phyloP scores from a whole-genome alignment of 495 filamentous ascomycete genomes.

The Tuber melanosporum region DNA sequence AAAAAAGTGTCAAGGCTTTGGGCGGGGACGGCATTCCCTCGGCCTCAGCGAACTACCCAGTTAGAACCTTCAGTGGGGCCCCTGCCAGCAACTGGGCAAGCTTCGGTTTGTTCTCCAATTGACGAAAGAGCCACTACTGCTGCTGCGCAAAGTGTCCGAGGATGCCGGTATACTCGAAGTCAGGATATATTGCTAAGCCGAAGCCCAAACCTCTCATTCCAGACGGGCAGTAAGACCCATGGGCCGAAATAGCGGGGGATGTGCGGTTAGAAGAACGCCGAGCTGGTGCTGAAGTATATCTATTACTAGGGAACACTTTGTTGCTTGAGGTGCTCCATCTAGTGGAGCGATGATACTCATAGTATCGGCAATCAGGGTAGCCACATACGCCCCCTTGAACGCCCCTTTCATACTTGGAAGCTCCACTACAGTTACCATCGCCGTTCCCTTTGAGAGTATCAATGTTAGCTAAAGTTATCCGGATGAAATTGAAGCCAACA shows the following conservation, averaged over 20 bases:
- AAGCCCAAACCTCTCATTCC: background rate
- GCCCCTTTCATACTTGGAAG: conserved; percentile 26
- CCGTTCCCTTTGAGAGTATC: conserved; percentile 15
- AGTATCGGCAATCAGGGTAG: conserved; percentile 15
- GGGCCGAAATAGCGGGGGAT: background rate
- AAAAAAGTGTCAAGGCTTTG: background rate
- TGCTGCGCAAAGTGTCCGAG: background rate
- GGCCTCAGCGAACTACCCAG: background rate
- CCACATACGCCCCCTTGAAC: conserved; percentile 17
- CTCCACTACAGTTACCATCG: conserved; percentile 14
- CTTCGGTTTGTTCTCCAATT: background rate
- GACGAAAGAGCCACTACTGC: background rate
- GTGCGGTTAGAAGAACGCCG: background rate
- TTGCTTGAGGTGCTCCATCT: conserved; percentile 21
- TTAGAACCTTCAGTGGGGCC: background rate
- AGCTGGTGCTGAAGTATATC: background rate
- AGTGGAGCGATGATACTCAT: background rate
- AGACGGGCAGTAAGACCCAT: background rate
- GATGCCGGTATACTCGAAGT: background rate
- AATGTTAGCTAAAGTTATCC: background rate
- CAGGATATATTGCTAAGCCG: background rate
- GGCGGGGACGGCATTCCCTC: background rate
- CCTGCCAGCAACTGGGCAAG: background rate
- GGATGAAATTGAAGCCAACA: background rate
- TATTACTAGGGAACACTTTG: background rate